Conservation (phyloP, 345 rosid species). For the Pistacia atlantica region DNA sequence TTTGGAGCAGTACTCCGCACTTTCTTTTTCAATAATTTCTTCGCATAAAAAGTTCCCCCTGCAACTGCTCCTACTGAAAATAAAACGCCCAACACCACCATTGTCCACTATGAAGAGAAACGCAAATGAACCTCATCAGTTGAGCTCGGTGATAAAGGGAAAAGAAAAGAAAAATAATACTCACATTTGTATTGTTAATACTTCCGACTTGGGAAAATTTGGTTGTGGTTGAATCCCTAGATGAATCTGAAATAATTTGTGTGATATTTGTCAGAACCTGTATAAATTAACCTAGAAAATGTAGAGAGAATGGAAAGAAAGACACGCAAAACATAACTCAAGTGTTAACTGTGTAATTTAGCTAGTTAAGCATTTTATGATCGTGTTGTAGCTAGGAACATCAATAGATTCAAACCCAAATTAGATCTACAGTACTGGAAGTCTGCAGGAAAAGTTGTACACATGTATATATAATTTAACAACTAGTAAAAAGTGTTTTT, state of each 20-base stretch:
- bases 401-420: no score
- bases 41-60: constrained; percentile 25
- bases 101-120: constrained; percentile 18
- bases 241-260: constrained; percentile 19
- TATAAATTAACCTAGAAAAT: background rate
- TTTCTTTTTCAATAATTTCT: constrained; percentile 22
- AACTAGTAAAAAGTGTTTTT: no score
- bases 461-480: no score
- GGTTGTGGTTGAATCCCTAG: constrained; percentile 7
- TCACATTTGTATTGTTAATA: constrained; percentile 20
- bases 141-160: background rate
- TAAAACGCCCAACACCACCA: constrained; percentile 22
- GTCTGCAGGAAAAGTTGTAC: no score
- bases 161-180: background rate
- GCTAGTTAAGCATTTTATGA: no score
- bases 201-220: constrained; percentile 6
- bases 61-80: constrained; percentile 36
- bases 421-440: no score
- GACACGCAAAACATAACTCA: no score
- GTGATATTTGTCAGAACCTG: background rate
- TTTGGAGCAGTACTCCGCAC: constrained; percentile 5
- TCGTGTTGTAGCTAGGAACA: no score
- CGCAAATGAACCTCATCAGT: background rate
- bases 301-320: background rate
- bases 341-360: no score